phyloP scores from a whole-genome alignment of 2,329 filamentous ascomycete species.

The Ramichloridium luteum region DNA sequence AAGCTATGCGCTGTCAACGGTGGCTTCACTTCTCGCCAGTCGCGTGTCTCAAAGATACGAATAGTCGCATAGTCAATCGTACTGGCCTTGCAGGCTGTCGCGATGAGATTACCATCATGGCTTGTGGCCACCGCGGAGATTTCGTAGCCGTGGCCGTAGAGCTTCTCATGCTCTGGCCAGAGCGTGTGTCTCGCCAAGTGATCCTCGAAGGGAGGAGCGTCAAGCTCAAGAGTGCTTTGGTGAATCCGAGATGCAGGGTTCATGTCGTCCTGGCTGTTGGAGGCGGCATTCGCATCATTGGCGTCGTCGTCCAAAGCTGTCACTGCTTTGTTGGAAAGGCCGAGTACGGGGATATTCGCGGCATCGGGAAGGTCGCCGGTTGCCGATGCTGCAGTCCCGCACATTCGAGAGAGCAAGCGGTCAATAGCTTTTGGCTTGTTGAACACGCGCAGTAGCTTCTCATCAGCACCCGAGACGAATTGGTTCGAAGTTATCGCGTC shows the following conservation, averaged over 20 bases:
- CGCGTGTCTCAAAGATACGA: slow-evolving; percentile 71
- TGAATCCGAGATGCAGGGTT: slow-evolving; percentile 45
- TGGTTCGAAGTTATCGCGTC: slow-evolving; percentile 58
- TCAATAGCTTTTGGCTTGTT: slow-evolving; percentile 77
- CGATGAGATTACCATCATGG: slow-evolving; percentile 62
- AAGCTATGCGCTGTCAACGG: slow-evolving; percentile 74
- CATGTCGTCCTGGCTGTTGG: slow-evolving; percentile 41
- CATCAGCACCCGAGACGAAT: slow-evolving; percentile 91
- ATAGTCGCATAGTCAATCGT: slow-evolving; percentile 92
- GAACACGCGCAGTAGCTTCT: slow-evolving; percentile 96
- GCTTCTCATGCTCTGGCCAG: slow-evolving; percentile 91
- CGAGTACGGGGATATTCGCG: slow-evolving; percentile 87
- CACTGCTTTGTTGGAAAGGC: slow-evolving; percentile 90
- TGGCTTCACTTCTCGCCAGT: slow-evolving; percentile 79
- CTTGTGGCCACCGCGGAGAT: slow-evolving; percentile 76
- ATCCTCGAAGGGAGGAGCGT: slow-evolving; percentile 77
- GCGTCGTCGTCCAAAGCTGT: slow-evolving; percentile 34
- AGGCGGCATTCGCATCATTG: slow-evolving; percentile 25
- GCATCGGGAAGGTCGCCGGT: slow-evolving; percentile 55
- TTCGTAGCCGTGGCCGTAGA: slow-evolving; percentile 96
- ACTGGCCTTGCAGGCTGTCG: slow-evolving; percentile 85
- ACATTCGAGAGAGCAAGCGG: slow-evolving; percentile 36
- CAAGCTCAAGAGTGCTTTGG: slow-evolving; percentile 50
- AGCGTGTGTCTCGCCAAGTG: slow-evolving; percentile 79
- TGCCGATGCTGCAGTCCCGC: slow-evolving; percentile 10